These are phyloP conservation scores for Phytophthora europaea DNA, from an alignment of 352 stramenopile species.

Conservation along the genomic window DNA sequence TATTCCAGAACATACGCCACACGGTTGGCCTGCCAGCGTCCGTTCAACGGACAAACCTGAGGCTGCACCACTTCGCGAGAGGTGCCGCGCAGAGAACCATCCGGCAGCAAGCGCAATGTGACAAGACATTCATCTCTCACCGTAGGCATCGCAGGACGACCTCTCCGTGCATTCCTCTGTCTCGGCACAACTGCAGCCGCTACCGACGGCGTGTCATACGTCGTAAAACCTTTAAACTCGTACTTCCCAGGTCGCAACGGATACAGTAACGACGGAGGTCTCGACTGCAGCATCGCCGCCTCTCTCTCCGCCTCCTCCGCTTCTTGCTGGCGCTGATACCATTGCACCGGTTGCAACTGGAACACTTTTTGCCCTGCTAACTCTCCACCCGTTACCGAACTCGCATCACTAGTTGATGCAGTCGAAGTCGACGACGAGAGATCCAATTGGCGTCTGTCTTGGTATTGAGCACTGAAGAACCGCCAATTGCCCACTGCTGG, in stretches of 20 bases:
- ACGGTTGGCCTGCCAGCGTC: constrained; percentile 65
- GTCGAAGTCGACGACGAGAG: constrained; percentile 28
- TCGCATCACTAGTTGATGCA: constrained; percentile 18
- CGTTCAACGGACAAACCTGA: constrained; percentile 59
- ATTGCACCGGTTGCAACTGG: constrained; percentile 40
- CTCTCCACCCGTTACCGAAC: background rate
- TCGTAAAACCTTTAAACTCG: constrained; percentile 74
- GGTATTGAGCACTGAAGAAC: constrained; percentile 19
- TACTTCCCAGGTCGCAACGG: constrained; percentile 68
- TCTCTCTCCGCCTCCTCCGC: constrained; percentile 15
- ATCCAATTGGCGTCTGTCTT: constrained; percentile 11
- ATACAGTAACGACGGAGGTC: constrained; percentile 47
- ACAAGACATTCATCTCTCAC: constrained; percentile 73
- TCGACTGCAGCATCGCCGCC: constrained; percentile 23
- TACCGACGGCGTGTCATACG: constrained; percentile 35
- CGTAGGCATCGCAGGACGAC: constrained; percentile 17
- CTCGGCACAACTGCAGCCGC: constrained; percentile 11
- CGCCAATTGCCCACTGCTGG: constrained; percentile 40
- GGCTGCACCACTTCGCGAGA: constrained; percentile 72
- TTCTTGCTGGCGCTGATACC: constrained; percentile 36
- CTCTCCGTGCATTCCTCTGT: constrained; percentile 27
- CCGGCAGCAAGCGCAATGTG: constrained; percentile 63
- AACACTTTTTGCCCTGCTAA: constrained; percentile 29
- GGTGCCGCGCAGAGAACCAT: constrained; percentile 59
- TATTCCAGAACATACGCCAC: constrained; percentile 74